Evolutionary conservation across 1,139 yeast species (phyloP).

Genomic region (Yamadazyma triangularis): DNA sequence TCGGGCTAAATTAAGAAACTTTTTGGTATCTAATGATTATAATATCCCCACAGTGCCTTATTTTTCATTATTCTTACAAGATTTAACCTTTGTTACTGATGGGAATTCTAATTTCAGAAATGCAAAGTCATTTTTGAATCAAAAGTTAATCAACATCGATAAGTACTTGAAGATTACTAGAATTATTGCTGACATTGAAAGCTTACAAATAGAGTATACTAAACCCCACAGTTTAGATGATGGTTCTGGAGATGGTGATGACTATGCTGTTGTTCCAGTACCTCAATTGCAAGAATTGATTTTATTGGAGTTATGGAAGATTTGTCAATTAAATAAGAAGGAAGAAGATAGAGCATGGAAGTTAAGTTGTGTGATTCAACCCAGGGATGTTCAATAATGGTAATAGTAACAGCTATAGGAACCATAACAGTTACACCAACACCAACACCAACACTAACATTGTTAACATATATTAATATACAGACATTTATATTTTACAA

Average conservation of each 20-base stretch:
- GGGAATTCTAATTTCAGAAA: slow-evolving; percentile 74
- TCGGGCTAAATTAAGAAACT: slow-evolving; percentile 60
- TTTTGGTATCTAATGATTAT: slow-evolving; percentile 48
- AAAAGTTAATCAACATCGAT: slow-evolving; percentile 72
- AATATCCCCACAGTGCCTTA: slow-evolving; percentile 80
- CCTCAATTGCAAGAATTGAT: slow-evolving; percentile 60
- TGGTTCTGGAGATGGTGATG: slow-evolving; percentile 13
- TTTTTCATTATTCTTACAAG: slow-evolving; percentile 78
- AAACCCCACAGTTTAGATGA: slow-evolving; percentile 1
- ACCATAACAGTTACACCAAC: too few relatives aligned
- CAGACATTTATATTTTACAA: background rate
- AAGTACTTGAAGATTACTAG: slow-evolving; percentile 72
- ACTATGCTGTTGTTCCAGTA: slow-evolving; percentile 35
- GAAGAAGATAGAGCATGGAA: slow-evolving; percentile 72
- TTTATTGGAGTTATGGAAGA: slow-evolving; percentile 66
- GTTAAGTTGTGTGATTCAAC: slow-evolving; percentile 55
- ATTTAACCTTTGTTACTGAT: slow-evolving; percentile 80
- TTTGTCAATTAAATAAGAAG: slow-evolving; percentile 52
- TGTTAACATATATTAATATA: too few relatives aligned
- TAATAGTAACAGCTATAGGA: too few relatives aligned
- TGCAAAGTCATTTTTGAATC: slow-evolving; percentile 54
- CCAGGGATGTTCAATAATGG: slow-evolving; percentile 26
- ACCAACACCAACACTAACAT: too few relatives aligned
- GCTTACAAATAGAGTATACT: slow-evolving; percentile 62
- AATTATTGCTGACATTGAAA: slow-evolving; percentile 73